A percentile compares a stretch with the other conserved stretches of the same genome.
Conservation (phyloP, 169 alveolate genomes). For the Plasmodium gaboni region DNA sequence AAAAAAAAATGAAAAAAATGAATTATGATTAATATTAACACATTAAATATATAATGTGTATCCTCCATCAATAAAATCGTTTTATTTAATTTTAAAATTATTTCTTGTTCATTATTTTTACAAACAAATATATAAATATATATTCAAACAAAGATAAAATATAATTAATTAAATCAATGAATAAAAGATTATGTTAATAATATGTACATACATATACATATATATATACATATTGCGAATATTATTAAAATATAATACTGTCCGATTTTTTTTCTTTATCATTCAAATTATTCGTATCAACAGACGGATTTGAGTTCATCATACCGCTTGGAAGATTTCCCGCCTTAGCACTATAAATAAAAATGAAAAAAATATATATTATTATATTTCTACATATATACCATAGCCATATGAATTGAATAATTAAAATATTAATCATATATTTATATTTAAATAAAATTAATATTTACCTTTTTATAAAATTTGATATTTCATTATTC, state of each 20-base stretch:
- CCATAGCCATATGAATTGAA: neutral
- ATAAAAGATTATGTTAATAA: neutral
- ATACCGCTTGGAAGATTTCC: slow-evolving; percentile 15
- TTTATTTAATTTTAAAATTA: slow-evolving; percentile 5
- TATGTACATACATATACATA: no score
- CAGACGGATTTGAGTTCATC: slow-evolving; percentile 11
- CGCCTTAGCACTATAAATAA: slow-evolving; percentile 35
- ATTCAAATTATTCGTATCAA: neutral
- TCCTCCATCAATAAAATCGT: neutral
- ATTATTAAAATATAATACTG: slow-evolving; percentile 26
- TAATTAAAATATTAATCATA: neutral
- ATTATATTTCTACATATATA: neutral
- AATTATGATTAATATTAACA: no score
- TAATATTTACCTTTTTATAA: slow-evolving; percentile 58
- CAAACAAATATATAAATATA: slow-evolving; percentile 13
- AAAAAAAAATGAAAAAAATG: neutral
- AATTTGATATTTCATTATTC: slow-evolving; percentile 46
- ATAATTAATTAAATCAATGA: neutral
- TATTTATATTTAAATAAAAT: slow-evolving; percentile 4
- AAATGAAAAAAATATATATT: neutral
- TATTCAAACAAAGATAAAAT: neutral
- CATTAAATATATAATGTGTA: neutral
- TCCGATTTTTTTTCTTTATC: slow-evolving; percentile 44
- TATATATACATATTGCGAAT: no score
- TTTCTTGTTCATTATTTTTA: neutral